Conservation (phyloP, 305 asterid genomes). For the Fraxinus velutina region DNA sequence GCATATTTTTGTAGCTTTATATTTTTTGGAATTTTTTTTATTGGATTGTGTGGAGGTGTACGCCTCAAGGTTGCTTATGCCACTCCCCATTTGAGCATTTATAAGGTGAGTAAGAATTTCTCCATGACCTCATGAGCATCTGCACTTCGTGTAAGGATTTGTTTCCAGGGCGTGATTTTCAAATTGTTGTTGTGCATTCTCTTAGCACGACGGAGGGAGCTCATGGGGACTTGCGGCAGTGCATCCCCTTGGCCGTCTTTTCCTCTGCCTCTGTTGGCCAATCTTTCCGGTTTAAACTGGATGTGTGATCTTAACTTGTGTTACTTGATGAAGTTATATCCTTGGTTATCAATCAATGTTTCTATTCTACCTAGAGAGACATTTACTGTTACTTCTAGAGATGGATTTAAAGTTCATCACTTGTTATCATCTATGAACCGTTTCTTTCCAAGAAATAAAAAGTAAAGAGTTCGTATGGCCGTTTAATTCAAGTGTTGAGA, state of each 20-base stretch:
- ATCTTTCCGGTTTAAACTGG: not conserved
- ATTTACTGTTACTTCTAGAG: not conserved
- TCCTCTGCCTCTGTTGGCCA: not conserved
- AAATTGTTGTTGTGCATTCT: not conserved
- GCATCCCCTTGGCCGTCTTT: not conserved
- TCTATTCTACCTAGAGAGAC: not conserved
- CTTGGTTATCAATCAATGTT: not conserved
- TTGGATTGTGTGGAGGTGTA: not conserved
- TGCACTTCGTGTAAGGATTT: not conserved
- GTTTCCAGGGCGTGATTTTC: not conserved
- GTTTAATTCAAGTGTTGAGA: not conserved
- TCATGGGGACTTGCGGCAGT: not conserved
- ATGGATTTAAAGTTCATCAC: not conserved
- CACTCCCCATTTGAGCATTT: not conserved
- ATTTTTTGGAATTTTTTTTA: not conserved
- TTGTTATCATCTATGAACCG: not conserved
- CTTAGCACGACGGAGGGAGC: not conserved
- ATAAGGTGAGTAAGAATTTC: not conserved
- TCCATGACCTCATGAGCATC: not conserved
- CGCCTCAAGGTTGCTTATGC: not conserved
- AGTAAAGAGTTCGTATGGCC: not conserved
- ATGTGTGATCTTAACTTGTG: not conserved
- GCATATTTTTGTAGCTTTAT: not conserved
- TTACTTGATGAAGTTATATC: not conserved
- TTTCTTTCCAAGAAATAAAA: not conserved